Evolutionary conservation across 257 asterid genomes (phyloP), one percentile per base, ranked within the genome.

Genomic region (Solanum stenotomum): DNA sequence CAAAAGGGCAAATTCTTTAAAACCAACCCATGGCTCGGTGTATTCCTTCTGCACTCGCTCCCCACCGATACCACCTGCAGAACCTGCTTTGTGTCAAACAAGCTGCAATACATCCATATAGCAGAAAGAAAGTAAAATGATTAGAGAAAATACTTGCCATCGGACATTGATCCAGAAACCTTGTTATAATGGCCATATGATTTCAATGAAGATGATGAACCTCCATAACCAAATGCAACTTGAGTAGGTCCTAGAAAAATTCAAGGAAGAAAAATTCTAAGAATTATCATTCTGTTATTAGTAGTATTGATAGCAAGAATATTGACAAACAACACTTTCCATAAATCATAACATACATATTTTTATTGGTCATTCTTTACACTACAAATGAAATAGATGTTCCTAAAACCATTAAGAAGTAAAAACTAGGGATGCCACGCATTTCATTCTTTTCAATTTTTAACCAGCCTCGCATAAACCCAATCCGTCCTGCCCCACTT

Each of bases 21-120:
- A 34, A 88, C 95, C 89, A 87, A 95, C 98, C 98, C 98, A 97
- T 76, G 99, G 99, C 89, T 97, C 98, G 78, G 91, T 92, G 91
- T 96, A 97, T 74, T 97, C 98, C 92, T 96, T 94, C 91, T 89
- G 91, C 25, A 88, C 81, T 44, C 8, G 86, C 65, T 81, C 79
- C 68, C 16, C 90, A 63, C 82, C 84, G 22, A 61, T 42, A 81
- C 87, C 91, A 87, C 91, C 99, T 94, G 92, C 90, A 82, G 25
- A 89, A 84, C 59, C 86, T 22, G 38, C 44, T 84, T 27, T 86
- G 84, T 52, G 72, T 89, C 70, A 88, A 79, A 89, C 61, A 38
- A 23, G 84, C 38, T 67, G 79, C 49, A 15, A 27, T 20, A 8
- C 52, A 75, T 52, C 52, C 42, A 76, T 52, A 85, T 22, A 70